These are phyloP conservation scores for Mallotus repandus DNA, from an alignment of 441 rosid species.

Conservation along the genomic window DNA sequence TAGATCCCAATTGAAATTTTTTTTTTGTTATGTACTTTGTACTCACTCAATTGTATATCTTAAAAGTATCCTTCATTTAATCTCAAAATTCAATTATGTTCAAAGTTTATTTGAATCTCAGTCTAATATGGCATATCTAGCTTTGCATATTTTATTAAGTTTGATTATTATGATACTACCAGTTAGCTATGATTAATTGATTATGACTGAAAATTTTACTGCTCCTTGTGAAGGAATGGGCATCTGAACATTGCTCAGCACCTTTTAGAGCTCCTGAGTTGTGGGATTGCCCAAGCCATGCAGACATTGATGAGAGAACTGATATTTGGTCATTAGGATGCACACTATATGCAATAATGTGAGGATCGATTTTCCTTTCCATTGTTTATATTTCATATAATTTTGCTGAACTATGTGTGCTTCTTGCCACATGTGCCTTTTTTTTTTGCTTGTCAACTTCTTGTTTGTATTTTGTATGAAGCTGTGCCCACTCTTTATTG, in stretches of 20 bases:
- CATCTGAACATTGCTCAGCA: conserved; percentile 95
- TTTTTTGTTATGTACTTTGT: neutral
- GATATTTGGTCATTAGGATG: conserved; percentile 99
- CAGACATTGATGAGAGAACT: conserved; percentile 93
- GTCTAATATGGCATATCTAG: neutral
- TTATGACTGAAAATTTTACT: conserved; percentile 23
- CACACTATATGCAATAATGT: conserved; percentile 96
- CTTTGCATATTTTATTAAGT: neutral
- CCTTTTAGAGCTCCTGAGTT: conserved; percentile 99
- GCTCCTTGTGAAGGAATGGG: conserved; percentile 70
- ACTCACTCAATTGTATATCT: neutral
- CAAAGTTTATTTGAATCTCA: neutral
- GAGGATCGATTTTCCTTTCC: conserved; percentile 31
- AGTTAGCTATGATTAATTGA: neutral
- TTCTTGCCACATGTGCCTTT: neutral
- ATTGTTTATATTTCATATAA: neutral
- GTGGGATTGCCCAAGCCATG: conserved; percentile 98
- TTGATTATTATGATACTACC: neutral
- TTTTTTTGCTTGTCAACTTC: neutral
- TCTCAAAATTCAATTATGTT: neutral
- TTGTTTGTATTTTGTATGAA: neutral
- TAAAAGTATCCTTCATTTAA: neutral
- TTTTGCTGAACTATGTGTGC: neutral
- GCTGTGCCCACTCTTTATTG: neutral
- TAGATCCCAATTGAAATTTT: neutral